Evolutionary conservation across 2,329 filamentous ascomycete species (phyloP).

Genomic region (Alternaria tenuissima): DNA sequence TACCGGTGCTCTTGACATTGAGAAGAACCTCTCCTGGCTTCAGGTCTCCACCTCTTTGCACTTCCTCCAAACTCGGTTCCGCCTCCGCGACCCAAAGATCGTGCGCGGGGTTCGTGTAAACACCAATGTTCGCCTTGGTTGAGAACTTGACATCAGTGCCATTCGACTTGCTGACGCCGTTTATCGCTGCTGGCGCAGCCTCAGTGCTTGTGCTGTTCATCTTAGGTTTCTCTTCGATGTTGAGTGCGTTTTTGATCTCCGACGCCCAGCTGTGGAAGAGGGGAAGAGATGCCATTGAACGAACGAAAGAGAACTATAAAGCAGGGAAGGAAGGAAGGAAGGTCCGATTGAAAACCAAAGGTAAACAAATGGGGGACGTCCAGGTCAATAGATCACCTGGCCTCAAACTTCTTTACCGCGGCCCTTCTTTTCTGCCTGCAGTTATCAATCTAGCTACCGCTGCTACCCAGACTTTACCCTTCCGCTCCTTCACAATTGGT

Average conservation of each 20-base stretch:
- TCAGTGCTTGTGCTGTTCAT: conserved; percentile 10
- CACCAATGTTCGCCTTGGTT: conserved; percentile 88
- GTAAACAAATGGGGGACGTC: neutral
- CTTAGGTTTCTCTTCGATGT: neutral
- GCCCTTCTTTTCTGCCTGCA: conserved; percentile 2
- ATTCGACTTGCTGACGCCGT: conserved; percentile 2
- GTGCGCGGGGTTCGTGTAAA: conserved; percentile 93
- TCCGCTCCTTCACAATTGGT: conserved; percentile 11
- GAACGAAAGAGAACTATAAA: neutral
- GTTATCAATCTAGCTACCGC: neutral
- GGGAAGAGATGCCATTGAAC: conserved; percentile 7
- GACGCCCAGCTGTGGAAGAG: conserved; percentile 8
- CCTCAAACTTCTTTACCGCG: conserved; percentile 1
- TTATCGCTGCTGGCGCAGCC: conserved; percentile 10
- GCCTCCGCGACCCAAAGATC: conserved; percentile 88
- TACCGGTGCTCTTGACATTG: conserved; percentile 91
- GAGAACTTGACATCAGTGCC: conserved; percentile 54
- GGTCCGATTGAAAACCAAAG: neutral
- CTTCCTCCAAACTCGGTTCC: conserved; percentile 76
- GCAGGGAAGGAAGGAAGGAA: neutral
- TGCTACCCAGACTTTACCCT: conserved; percentile 13
- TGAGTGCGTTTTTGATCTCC: neutral
- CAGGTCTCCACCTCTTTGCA: conserved; percentile 72
- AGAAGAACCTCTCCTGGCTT: conserved; percentile 86
- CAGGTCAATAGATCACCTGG: conserved; percentile 5